Evolutionary conservation across 345 rosid species (phyloP), one percentile per base, ranked within the genome.

Genomic region (Pugionium cornutum): DNA sequence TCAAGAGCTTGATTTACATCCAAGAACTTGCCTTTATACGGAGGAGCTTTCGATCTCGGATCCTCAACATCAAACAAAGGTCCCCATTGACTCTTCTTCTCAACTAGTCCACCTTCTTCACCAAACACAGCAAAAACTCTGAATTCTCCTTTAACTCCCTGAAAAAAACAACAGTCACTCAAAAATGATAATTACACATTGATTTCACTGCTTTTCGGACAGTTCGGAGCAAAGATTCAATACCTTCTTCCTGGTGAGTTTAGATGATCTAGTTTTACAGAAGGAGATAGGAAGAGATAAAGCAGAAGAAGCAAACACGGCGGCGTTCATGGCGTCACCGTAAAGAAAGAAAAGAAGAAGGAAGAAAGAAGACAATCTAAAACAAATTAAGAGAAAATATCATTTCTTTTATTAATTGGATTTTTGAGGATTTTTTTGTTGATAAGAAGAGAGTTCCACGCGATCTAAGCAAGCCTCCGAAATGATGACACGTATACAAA

Each of bases 1-100:
- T 92, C 96, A 43, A 92, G 73, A 26, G 99, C 99, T 78, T 92
- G 96, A 75, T 88, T 73, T 6, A 71, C 88, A 78, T 94, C 96
- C 83, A 85, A 49, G 77, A 94, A 85, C 80, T 85, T 94, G 61
- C 97, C 99, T 81, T 84, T 89, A 58, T 37, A 74, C 58, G 79
- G 84, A 43, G 97, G 96, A 77, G 81, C 80, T 77, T 82, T 94
- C 18, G 94, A 82, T 82, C 99, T 85, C 0, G 97, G 99, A 81
- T 94, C 99, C 73, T 94, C 99, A 31, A 89, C 99, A 53, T 92
- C 81, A 40, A 92, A 92, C 53, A 92, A 76, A 7, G 82, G 65
- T 29, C 90, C 73, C 98, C 97, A 92, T 8, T 72, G 52, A 27
- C 73, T 89, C 84, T 86, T 92, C 82, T 82, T 92, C 71, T 94